Evolutionary conservation across 1,139 yeast genomes (phyloP).

Genomic region (Blastobotrys ciferrii): DNA sequence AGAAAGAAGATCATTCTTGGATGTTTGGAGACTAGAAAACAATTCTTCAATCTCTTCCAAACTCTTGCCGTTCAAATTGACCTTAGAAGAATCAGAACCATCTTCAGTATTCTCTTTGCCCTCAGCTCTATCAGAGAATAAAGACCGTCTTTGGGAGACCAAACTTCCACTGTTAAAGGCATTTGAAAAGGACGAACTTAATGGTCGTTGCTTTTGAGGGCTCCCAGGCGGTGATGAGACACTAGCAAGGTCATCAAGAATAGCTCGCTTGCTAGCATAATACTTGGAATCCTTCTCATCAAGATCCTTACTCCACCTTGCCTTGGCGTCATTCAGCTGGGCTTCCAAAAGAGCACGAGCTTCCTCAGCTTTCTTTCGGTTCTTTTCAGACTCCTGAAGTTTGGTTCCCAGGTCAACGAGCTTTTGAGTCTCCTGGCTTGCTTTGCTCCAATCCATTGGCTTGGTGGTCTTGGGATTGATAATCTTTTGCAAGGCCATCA

Average conservation of each 20-base stretch:
- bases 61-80: slow-evolving; percentile 25
- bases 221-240: slow-evolving; percentile 20
- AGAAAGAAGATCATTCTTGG: slow-evolving; percentile 47
- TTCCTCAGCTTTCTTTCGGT: slow-evolving; percentile 33
- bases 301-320: slow-evolving; percentile 30
- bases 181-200: slow-evolving; percentile 18
- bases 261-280: slow-evolving; percentile 29
- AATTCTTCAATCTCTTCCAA: slow-evolving; percentile 28
- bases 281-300: slow-evolving; percentile 30
- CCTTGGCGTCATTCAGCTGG: slow-evolving; percentile 32
- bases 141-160: slow-evolving; percentile 5
- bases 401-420: slow-evolving; percentile 32
- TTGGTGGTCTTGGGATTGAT: slow-evolving; percentile 25
- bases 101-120: slow-evolving; percentile 5
- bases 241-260: slow-evolving; percentile 29
- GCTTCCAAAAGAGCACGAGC: slow-evolving; percentile 30
- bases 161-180: slow-evolving; percentile 1
- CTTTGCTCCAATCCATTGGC: slow-evolving; percentile 23
- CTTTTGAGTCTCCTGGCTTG: slow-evolving; percentile 23
- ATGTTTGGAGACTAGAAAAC: slow-evolving; percentile 25
- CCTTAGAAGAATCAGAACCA: slow-evolving; percentile 16
- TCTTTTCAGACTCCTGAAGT: slow-evolving; percentile 31
- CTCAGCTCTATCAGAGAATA: slow-evolving; percentile 3
- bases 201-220: slow-evolving; percentile 24
- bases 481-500: slow-evolving; percentile 30